Evolutionary conservation across 306 rosid species (phyloP).

Genomic region (Malus orientalis): DNA sequence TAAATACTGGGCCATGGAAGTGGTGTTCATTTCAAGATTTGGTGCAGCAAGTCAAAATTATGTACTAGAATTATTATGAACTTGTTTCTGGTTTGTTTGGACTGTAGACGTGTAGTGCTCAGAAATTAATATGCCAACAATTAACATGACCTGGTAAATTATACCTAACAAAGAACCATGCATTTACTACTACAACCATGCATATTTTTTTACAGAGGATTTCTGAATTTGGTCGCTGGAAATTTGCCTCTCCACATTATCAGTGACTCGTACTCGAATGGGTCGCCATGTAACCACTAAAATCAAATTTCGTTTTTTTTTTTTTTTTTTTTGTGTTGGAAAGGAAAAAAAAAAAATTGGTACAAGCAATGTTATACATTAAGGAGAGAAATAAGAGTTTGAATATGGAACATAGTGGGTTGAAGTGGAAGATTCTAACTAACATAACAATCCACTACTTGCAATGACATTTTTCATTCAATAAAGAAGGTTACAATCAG

Average conservation of each 20-base stretch:
- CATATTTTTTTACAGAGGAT: neutral
- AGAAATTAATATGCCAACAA: neutral
- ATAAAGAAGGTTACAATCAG: no score
- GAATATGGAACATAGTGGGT: accelerated
- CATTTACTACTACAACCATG: neutral
- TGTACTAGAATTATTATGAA: neutral
- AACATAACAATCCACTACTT: no score
- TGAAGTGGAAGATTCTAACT: no score
- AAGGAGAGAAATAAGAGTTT: neutral
- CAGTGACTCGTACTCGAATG: neutral
- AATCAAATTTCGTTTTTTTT: no score
- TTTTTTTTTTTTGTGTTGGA: no score
- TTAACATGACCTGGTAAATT: neutral
- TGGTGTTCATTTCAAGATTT: neutral
- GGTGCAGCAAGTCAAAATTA: neutral
- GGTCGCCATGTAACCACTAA: neutral
- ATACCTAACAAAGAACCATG: neutral
- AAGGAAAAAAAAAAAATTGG: no score
- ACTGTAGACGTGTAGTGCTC: neutral
- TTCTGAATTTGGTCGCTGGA: neutral
- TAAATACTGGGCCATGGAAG: neutral
- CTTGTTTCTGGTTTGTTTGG: neutral
- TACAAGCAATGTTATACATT: neutral
- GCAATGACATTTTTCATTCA: no score
- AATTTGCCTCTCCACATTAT: neutral